Evolutionary conservation across 441 rosid species (phyloP), one percentile per base, ranked within the genome.

Genomic region (Breynia disticha): DNA sequence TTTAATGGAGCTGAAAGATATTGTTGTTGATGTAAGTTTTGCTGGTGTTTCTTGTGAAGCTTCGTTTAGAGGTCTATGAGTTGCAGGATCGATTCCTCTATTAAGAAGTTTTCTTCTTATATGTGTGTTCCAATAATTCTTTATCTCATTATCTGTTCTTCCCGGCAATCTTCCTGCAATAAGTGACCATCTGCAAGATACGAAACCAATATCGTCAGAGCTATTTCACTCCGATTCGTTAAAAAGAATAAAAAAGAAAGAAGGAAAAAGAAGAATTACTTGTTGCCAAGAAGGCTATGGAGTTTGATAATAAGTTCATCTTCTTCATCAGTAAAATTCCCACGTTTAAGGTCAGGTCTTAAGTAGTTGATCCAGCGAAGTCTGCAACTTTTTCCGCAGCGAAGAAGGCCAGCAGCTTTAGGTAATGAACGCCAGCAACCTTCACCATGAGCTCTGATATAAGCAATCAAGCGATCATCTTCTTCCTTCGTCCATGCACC

Each of bases 401-500:
- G 79, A 48, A 87, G 95, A 55, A 90, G 96, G 16, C 97, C 97
- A 10, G 97, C 97, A 4, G 97, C 84, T 78, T 90, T 90, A 12
- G 97, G 97, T 16, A 90, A 94, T 28, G 97, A 90, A 38, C 97
- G 74, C 97, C 97, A 90, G 61, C 96, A 90, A 18, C 97, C 97
- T 69, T 90, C 96, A 0, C 97, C 97, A n/a, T 90, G 96, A 48
- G 91, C 79, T 68, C 83, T 76, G 52, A 90, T 90, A 64, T 90
- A 90, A 48, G 89, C 73, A 50, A 84, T 66, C 58, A 90, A 94
- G 21, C 90, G 79, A 69, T 87, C 95, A 21, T 90, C 97, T 57
- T 90, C 97, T 71, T 90, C 97, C 55, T 87, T 90, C 24, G 97
- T 87, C 97, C 97, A 90, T 18, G 97, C 95, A 35, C 97, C 97